A percentile compares a stretch with the other conserved stretches of the same genome.
Conservation (phyloP, 1,139 yeast genomes). For the Chernovozyma aurita region DNA sequence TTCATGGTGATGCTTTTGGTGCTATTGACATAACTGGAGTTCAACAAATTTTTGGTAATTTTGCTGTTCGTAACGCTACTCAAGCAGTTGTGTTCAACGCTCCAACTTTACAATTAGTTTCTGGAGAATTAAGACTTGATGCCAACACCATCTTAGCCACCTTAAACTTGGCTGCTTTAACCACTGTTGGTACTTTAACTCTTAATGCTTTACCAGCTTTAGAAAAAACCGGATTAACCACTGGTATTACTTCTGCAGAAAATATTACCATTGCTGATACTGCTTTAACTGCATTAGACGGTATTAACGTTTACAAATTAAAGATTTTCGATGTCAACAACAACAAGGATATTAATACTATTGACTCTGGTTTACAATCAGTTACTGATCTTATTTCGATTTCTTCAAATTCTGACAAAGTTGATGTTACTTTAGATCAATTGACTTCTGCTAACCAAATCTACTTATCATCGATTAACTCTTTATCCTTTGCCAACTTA, state of each 20-base stretch:
- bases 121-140: slow-evolving; percentile 61
- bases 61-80: slow-evolving; percentile 64
- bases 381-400: slow-evolving; percentile 74
- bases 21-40: slow-evolving; percentile 53
- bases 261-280: slow-evolving; percentile 82
- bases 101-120: slow-evolving; percentile 69
- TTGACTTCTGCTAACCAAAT: slow-evolving; percentile 83
- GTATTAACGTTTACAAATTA: slow-evolving; percentile 72
- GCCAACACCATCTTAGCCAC: slow-evolving; percentile 64
- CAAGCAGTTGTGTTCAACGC: slow-evolving; percentile 63
- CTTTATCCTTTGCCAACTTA: slow-evolving; percentile 67
- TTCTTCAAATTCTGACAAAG: slow-evolving; percentile 78
- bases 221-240: slow-evolving; percentile 60
- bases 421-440: slow-evolving; percentile 62
- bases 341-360: slow-evolving; percentile 59
- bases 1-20: slow-evolving; percentile 57
- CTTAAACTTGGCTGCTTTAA: slow-evolving; percentile 73
- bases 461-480: slow-evolving; percentile 72
- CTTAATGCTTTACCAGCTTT: slow-evolving; percentile 86
- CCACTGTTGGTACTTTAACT: slow-evolving; percentile 74
- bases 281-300: slow-evolving; percentile 69
- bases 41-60: slow-evolving; percentile 71
- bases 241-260: slow-evolving; percentile 73
- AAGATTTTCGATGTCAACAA: slow-evolving; percentile 84
- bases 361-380: slow-evolving; percentile 67